Percentiles rank a stretch among this genome's conserved stretches.
Evolutionary conservation across 2,329 filamentous ascomycete genomes (phyloP).

Genomic region (Neonectria magnoliae): DNA sequence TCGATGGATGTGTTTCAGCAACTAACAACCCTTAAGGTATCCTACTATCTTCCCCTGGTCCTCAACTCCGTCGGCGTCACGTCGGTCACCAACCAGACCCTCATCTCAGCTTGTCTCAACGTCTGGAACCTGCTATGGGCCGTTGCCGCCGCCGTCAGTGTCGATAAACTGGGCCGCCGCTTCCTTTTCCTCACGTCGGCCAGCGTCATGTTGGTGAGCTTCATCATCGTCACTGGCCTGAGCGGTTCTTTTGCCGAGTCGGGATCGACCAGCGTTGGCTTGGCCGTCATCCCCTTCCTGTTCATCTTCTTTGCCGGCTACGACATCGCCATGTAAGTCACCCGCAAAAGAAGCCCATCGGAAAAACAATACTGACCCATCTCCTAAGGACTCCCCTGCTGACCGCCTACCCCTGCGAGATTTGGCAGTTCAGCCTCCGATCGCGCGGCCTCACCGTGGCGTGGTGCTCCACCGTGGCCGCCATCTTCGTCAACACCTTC

Average conservation of each 20-base stretch:
- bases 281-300: slow-evolving; percentile 58
- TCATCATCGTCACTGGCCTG: slow-evolving; percentile 52
- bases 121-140: slow-evolving; percentile 52
- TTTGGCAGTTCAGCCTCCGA: slow-evolving; percentile 46
- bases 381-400: slow-evolving; percentile 51
- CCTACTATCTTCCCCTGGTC: slow-evolving; percentile 52
- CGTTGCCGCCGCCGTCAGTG: slow-evolving; percentile 47
- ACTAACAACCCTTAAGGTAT: not conserved
- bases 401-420: slow-evolving; percentile 54
- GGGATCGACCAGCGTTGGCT: slow-evolving; percentile 47
- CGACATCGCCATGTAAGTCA: slow-evolving; percentile 52
- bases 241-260: slow-evolving; percentile 45
- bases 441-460: slow-evolving; percentile 53
- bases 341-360: fast-evolving
- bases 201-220: slow-evolving; percentile 50
- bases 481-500: slow-evolving; percentile 50
- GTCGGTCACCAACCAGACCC: slow-evolving; percentile 48
- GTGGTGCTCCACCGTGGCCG: slow-evolving; percentile 51
- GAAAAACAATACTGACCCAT: not conserved
- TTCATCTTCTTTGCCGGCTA: slow-evolving; percentile 59
- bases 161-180: slow-evolving; percentile 54
- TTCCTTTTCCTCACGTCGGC: slow-evolving; percentile 51
- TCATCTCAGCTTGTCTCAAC: slow-evolving; percentile 55
- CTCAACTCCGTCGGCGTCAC: slow-evolving; percentile 51
- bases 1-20: not conserved